phyloP scores from a whole-genome alignment of 1,139 yeast genomes.

The Nakaseomyces uthaithaninus region DNA sequence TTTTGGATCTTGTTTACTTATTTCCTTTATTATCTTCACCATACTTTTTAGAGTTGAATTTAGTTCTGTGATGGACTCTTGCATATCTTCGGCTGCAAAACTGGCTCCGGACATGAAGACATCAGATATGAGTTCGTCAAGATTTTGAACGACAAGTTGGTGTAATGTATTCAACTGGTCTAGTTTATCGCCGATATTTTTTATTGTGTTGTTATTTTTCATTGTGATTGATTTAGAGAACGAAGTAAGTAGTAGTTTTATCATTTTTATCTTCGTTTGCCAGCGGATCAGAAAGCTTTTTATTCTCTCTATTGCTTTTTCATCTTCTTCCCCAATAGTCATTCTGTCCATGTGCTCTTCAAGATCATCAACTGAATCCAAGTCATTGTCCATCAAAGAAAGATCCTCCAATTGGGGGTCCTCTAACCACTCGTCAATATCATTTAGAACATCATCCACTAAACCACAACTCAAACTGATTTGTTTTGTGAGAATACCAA shows the following conservation, averaged over 20 bases:
- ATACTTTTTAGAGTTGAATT: slow-evolving; percentile 13
- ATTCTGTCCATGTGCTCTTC: slow-evolving; percentile 31
- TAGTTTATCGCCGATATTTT: slow-evolving; percentile 20
- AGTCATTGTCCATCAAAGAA: slow-evolving; percentile 30
- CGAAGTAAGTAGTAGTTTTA: slow-evolving; percentile 48
- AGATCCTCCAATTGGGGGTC: slow-evolving; percentile 43
- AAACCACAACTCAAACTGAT: slow-evolving; percentile 41
- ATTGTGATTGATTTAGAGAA: slow-evolving; percentile 48
- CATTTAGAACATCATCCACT: slow-evolving; percentile 56
- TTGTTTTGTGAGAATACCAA: slow-evolving; percentile 42
- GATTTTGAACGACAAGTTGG: slow-evolving; percentile 23
- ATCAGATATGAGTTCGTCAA: slow-evolving; percentile 33
- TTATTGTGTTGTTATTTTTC: slow-evolving; percentile 18
- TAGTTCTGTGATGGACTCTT: slow-evolving; percentile 13
- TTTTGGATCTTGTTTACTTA: slow-evolving; percentile 23
- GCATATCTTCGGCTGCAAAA: slow-evolving; percentile 18
- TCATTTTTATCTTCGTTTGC: slow-evolving; percentile 46
- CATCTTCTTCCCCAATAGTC: slow-evolving; percentile 18
- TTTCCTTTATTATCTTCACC: slow-evolving; percentile 18
- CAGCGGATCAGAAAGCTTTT: slow-evolving; percentile 40
- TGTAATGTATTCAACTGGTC: slow-evolving; percentile 31
- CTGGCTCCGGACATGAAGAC: slow-evolving; percentile 28
- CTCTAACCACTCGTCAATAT: slow-evolving; percentile 57
- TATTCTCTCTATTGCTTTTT: slow-evolving; percentile 33
- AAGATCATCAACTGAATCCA: slow-evolving; percentile 29